Evolutionary conservation across 75 land plant genomes (phyloP).

Genomic region (Picea sitchensis): DNA sequence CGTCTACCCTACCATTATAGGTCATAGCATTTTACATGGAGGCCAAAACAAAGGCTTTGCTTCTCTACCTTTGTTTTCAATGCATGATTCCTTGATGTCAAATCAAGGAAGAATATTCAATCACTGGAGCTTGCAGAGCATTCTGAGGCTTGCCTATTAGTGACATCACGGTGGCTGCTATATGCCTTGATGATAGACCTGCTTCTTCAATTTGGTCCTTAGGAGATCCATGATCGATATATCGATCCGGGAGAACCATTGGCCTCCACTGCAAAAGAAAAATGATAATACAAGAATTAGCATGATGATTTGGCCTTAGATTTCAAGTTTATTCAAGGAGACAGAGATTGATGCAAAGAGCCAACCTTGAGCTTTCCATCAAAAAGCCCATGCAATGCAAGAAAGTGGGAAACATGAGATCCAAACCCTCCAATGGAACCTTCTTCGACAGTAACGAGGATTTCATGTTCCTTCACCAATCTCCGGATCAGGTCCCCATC

Average conservation of each 20-base stretch:
- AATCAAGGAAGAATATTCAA: neutral
- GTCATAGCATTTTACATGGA: no score
- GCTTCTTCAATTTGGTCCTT: constrained; percentile 41
- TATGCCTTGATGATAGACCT: constrained; percentile 29
- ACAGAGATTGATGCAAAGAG: neutral
- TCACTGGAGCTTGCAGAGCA: constrained; percentile 25
- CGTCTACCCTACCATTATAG: no score
- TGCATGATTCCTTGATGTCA: neutral
- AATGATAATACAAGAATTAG: neutral
- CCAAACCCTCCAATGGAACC: constrained; percentile 59
- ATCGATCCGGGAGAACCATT: constrained; percentile 39
- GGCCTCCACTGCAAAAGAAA: constrained; percentile 51
- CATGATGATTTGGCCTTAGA: neutral
- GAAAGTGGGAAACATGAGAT: constrained; percentile 49
- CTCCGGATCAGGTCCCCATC: constrained; percentile 31
- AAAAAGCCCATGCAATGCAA: constrained; percentile 43
- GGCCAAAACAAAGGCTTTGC: no score
- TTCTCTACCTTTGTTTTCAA: no score
- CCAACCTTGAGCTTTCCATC: constrained; percentile 41
- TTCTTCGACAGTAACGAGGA: constrained; percentile 51
- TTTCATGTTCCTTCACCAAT: constrained; percentile 41
- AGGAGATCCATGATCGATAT: constrained; percentile 53
- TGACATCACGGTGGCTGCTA: constrained; percentile 61
- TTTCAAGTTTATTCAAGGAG: neutral
- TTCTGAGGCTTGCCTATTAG: constrained; percentile 52